Evolutionary conservation across 169 alveolate species (phyloP), one percentile per base, ranked within the genome.

Genomic region (Babesia caballi): DNA sequence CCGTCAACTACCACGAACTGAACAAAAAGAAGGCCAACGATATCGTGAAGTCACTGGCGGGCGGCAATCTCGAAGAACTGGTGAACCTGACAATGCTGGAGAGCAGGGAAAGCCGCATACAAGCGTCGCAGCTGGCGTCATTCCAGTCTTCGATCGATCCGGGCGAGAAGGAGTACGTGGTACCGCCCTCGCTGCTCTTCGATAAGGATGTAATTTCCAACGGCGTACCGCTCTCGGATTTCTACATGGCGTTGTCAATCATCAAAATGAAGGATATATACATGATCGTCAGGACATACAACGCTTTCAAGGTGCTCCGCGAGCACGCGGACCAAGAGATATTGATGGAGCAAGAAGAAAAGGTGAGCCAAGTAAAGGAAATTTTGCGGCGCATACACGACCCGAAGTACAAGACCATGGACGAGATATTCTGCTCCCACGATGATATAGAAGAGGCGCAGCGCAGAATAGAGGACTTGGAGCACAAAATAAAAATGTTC

Each of bases 141-240:
- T 35, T 42, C 33, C 30, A 35, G 33, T 28, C 61, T 9, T 27
- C 40, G 4, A 30, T 38, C n/a, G 23, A 27, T 4, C 15, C 51
- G 42, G 69, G 61, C 28, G 85, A 78, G n/a, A 60, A 52, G 50
- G 85, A 77, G 35, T 54, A 63, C 46, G 65, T 84, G 23, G 85
- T 84, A 17, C 74, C 76, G 38, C 85, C 85, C 49, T 67, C 42
- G 21, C 52, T 84, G 59, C 58, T 84, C 46, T 84, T 78, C 59
- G 91, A 84, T 47, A 75, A 73, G 28, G 54, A 61, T 44, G 82
- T 84, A 40, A 75, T 77, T 8, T 58, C 63, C 66, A 73, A 70
- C n/a, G 91, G 91, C 51, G 72, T 84, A 51, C 82, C 84, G 1
- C 85, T 84, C 9, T 77, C 91, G 27, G 91, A 84, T 61, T 84